Percentiles rank a stretch among this genome's conserved stretches.
phyloP scores from a whole-genome alignment of 2,329 filamentous ascomycete species.

The Dactylellina cionopaga region DNA sequence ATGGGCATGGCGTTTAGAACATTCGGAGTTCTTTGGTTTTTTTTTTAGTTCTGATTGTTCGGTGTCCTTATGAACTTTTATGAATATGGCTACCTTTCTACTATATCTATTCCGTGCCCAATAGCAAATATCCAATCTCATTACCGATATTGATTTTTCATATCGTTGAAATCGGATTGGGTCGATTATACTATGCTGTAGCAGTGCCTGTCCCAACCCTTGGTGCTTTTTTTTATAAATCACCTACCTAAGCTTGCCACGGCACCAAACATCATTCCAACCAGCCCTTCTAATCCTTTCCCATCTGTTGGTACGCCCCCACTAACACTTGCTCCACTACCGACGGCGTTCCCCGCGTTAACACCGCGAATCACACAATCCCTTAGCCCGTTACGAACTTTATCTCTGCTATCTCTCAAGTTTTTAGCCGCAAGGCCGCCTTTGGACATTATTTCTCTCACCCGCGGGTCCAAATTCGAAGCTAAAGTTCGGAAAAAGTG shows the following conservation, averaged over 20 bases:
- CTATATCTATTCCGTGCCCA: too few relatives aligned
- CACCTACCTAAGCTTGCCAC: conserved; percentile 45
- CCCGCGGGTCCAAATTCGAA: conserved; percentile 76
- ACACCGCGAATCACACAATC: conserved; percentile 81
- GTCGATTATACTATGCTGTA: not conserved
- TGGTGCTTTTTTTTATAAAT: conserved; percentile 10
- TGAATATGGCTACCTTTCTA: too few relatives aligned
- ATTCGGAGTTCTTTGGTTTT: too few relatives aligned
- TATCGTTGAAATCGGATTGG: not conserved
- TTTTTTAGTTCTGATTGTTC: not conserved
- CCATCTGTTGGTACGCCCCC: conserved; percentile 13
- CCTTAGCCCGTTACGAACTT: conserved; percentile 78
- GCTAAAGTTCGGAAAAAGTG: conserved; percentile 96
- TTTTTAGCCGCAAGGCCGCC: conserved; percentile 87
- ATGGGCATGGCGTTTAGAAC: too few relatives aligned
- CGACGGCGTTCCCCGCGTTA: conserved; percentile 40
- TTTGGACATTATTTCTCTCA: conserved; percentile 83
- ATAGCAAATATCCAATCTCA: too few relatives aligned
- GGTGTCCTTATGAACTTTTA: too few relatives aligned
- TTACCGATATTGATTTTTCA: not conserved
- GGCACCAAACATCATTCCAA: conserved; percentile 52
- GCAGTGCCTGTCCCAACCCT: too few relatives aligned
- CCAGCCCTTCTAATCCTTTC: conserved; percentile 44
- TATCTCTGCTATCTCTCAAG: conserved; percentile 77
- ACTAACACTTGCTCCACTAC: conserved; percentile 1